Percentiles rank a stretch among this genome's conserved stretches.
These are phyloP conservation scores for Exobasidium cylindrosporum DNA, from an alignment of 1,284 basidiomycete species.

Conservation along the genomic window DNA sequence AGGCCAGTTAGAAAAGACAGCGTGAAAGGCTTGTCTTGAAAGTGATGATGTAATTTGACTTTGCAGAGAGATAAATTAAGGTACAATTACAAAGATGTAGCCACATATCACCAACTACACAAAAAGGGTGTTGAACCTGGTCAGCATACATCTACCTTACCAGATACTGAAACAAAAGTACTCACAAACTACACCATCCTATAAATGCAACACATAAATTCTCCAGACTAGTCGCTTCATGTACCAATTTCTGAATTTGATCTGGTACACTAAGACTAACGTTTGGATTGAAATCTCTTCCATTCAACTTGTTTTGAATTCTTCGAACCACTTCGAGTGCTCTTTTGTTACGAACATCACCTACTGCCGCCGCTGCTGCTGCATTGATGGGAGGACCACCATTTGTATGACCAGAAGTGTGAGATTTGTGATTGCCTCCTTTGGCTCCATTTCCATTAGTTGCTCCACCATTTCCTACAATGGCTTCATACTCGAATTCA, in stretches of 20 bases:
- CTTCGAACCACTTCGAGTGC: slow-evolving; percentile 51
- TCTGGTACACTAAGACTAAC: slow-evolving; percentile 35
- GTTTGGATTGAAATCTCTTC: slow-evolving; percentile 48
- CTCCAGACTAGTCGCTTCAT: slow-evolving; percentile 49
- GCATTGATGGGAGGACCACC: neutral
- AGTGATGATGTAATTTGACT: too few relatives aligned
- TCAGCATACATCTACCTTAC: too few relatives aligned
- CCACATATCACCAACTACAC: too few relatives aligned
- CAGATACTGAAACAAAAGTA: too few relatives aligned
- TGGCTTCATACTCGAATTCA: slow-evolving; percentile 39
- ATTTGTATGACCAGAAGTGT: neutral
- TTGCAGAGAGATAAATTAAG: too few relatives aligned
- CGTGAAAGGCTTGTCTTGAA: too few relatives aligned
- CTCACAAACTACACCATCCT: slow-evolving; percentile 50
- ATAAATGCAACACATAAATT: slow-evolving; percentile 53
- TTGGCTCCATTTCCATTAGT: neutral
- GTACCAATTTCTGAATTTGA: slow-evolving; percentile 47
- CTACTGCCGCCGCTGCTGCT: slow-evolving; percentile 12
- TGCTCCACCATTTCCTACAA: neutral
- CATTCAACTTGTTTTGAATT: slow-evolving; percentile 52
- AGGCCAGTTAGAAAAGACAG: too few relatives aligned
- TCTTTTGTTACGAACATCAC: slow-evolving; percentile 45
- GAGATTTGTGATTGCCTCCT: neutral
- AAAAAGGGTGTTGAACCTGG: too few relatives aligned
- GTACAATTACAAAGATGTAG: too few relatives aligned